Evolutionary conservation across 352 stramenopile species (phyloP), one percentile per base, ranked within the genome.

Genomic region (Globisporangium cylindrosporum): DNA sequence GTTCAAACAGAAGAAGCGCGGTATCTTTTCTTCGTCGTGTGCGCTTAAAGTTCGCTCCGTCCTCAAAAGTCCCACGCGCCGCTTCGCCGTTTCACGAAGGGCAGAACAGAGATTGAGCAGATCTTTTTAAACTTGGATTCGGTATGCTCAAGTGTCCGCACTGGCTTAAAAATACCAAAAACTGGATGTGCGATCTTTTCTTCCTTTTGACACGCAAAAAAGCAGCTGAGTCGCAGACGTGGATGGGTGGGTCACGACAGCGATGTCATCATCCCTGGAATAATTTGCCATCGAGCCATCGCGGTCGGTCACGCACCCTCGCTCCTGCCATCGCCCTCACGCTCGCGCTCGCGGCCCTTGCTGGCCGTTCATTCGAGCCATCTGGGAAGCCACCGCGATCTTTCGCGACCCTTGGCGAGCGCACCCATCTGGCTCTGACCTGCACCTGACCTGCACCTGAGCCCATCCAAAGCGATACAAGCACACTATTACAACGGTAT

Each of bases 31-130:
- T 14, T 8, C 34, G 9, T 10, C 38, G 18, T 46, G 15, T 3
- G 6, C 48, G 27, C 46, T 29, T 58, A 68, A 68, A 32, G 56
- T 53, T 69, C 64, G 6, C n/a, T 64, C 36, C 34, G 8, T 32
- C 56, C 64, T 12, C 64, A 69, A 69, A 69, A 64, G 64, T 69
- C 55, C 64, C 64, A 24, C 64, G 55, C 55, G 27, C 15, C 64
- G 27, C 18, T 51, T 59, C 41, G 25, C 53, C 49, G 34, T 60
- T 62, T 67, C 62, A 14, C 27, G 27, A 60, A 59, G 22, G 62
- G 62, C 38, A 68, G 62, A 68, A 53, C n/a, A n/a, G 41, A n/a
- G 27, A 32, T 32, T 2, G 27, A 36, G 32, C 18, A 58, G 25
- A 59, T 36, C 12, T 60, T 43, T 60, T 25, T 25, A 27, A 55